Percentiles rank a stretch among this genome's conserved stretches.
Evolutionary conservation across 2,329 filamentous ascomycete species (phyloP).

Genomic region (Aspergillus pseudonomiae): DNA sequence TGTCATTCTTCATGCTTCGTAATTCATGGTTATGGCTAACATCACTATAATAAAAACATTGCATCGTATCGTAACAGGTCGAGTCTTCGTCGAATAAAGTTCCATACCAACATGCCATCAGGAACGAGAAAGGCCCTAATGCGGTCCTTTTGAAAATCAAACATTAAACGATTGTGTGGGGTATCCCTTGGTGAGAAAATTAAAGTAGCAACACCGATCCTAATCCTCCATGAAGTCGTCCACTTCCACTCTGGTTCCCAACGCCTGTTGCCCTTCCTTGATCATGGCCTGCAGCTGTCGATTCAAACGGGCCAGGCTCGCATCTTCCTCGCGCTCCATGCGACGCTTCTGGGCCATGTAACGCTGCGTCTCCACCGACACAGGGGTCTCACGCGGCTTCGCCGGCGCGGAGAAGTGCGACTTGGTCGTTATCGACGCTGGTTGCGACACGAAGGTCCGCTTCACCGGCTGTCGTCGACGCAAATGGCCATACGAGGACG

Average conservation of each 20-base stretch:
- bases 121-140: background rate
- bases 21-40: slow-evolving; percentile 5
- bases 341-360: slow-evolving; percentile 72
- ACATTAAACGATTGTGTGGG: slow-evolving; percentile 1
- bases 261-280: slow-evolving; percentile 79
- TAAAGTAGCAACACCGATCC: slow-evolving; percentile 1
- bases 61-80: slow-evolving; percentile 6
- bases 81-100: background rate
- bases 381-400: slow-evolving; percentile 35
- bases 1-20: slow-evolving; percentile 3
- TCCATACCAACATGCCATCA: background rate
- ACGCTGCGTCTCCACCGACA: slow-evolving; percentile 66
- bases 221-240: slow-evolving; percentile 49
- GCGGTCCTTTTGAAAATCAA: background rate
- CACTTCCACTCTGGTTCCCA: slow-evolving; percentile 74
- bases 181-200: slow-evolving; percentile 3
- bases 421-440: slow-evolving; percentile 29
- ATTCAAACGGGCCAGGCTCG: slow-evolving; percentile 78
- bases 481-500: slow-evolving; percentile 21
- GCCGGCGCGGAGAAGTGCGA: slow-evolving; percentile 28
- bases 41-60: slow-evolving; percentile 5
- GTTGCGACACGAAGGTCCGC: slow-evolving; percentile 22
- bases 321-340: slow-evolving; percentile 77
- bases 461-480: slow-evolving; percentile 27
- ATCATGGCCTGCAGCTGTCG: slow-evolving; percentile 83